Conservation (phyloP, 768 basidiomycete species). For the Suillus clintonianus region DNA sequence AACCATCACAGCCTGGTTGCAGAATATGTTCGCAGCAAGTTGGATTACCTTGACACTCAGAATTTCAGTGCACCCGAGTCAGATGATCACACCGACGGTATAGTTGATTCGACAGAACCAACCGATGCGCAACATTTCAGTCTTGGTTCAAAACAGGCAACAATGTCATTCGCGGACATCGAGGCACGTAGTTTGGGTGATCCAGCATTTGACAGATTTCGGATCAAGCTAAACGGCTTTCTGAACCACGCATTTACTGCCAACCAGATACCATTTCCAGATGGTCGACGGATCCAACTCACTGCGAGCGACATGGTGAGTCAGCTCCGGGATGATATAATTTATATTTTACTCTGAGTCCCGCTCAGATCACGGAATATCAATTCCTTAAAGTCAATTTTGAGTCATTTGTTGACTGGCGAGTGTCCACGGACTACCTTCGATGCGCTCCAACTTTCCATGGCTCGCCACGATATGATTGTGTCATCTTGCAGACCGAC, state of each 20-base stretch:
- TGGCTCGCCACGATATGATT: no score
- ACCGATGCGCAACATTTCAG: background rate
- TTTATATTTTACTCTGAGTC: no score
- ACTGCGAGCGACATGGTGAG: background rate
- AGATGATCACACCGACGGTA: no score
- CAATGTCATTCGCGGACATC: background rate
- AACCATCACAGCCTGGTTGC: conserved; percentile 24
- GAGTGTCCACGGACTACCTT: no score
- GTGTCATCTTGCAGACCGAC: no score
- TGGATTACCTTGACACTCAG: background rate
- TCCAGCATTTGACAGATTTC: background rate
- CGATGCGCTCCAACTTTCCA: no score
- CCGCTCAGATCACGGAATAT: conserved; percentile 20
- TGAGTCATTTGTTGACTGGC: conserved; percentile 30
- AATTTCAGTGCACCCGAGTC: background rate
- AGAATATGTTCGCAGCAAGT: background rate
- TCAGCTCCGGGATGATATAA: no score
- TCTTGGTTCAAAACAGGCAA: background rate
- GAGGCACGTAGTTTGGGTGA: background rate
- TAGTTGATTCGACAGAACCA: no score
- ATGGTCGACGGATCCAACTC: background rate
- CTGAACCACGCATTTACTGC: background rate
- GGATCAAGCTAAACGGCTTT: conserved; percentile 2
- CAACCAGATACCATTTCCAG: background rate
- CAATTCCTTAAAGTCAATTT: conserved; percentile 27